These are phyloP conservation scores for Pilobolus umbonatus DNA, from an alignment of 192 early-diverging fungal genomes.

Conservation along the genomic window DNA sequence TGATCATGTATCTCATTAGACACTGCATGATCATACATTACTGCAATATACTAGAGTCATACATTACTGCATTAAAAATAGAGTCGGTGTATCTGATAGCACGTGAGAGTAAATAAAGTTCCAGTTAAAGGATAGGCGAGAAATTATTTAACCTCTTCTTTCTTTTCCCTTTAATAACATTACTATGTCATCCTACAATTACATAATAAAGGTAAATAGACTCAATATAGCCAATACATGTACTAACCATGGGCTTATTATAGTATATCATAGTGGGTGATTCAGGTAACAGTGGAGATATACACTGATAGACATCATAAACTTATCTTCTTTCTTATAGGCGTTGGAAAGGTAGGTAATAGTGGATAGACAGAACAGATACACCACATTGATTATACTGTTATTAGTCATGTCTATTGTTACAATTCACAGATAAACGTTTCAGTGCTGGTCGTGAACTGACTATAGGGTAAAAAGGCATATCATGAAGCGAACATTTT, in stretches of 20 bases:
- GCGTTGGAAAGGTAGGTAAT: constrained; percentile 66
- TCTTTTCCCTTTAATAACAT: neutral
- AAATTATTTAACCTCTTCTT: constrained; percentile 4
- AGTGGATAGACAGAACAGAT: neutral
- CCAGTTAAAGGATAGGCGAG: no score
- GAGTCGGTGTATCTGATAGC: no score
- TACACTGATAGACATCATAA: neutral
- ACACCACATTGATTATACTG: neutral
- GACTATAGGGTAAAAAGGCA: constrained; percentile 63
- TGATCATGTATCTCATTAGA: no score
- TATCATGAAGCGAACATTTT: neutral
- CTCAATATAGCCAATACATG: neutral
- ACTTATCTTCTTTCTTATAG: constrained; percentile 31
- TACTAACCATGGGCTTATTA: constrained; percentile 24
- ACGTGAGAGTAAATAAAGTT: no score
- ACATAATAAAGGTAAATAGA: constrained; percentile 56
- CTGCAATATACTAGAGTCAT: no score
- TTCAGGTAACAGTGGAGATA: constrained; percentile 45
- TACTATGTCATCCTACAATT: constrained; percentile 44
- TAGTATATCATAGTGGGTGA: constrained; percentile 85
- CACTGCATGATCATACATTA: no score
- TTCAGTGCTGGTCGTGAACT: constrained; percentile 78
- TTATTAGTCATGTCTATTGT: constrained; percentile 62
- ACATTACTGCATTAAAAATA: no score
- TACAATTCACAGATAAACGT: constrained; percentile 80